Evolutionary conservation across 179 eudicot genomes (phyloP), one percentile per base, ranked within the genome.

Genomic region (Sideroxylon spinosum): DNA sequence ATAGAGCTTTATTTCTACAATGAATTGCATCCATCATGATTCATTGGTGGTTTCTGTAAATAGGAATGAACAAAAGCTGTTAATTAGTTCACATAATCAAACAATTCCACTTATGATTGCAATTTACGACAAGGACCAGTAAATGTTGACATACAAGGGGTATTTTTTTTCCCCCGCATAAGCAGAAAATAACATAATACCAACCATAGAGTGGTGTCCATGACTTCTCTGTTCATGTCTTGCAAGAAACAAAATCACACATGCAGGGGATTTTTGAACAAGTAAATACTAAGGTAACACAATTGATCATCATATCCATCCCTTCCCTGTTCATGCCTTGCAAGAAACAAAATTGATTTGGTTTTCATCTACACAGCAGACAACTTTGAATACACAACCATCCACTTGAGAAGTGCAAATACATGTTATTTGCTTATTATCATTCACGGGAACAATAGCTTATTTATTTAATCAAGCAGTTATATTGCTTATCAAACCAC

Each of bases 361-460:
- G 28, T 14, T 28, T 73, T 50, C 73, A 37, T 71, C 57, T 23
- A 56, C 56, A 68, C 9, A 13, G 37, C 53, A 72, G 26, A 26
- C n/a, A 64, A 26, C 6, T 71, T 71, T 76, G 55, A 20, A 19
- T 20, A 19, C 20, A 19, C 53, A 62, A 25, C 29, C 52, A 64
- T 74, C 69, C 67, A 55, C 56, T 25, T 16, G 29, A 37, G 13
- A 44, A 48, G 75, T 74, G 59, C 28, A 50, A 25, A 60, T 72
- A 23, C 77, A 12, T 20, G 26, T 6, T 37, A 59, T 29, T 23
- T 4, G 29, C 25, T 23, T 49, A n/a, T 57, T 19, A 29, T 32
- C 78, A 62, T 75, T 23, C 23, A 44, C 59, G 1, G 28, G 44
- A 44, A 68, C 26, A 19, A 19, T 59, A 12, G 60, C 52, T 25